phyloP scores from a whole-genome alignment of 768 basidiomycete species.

The Lactifluus subvellereus region DNA sequence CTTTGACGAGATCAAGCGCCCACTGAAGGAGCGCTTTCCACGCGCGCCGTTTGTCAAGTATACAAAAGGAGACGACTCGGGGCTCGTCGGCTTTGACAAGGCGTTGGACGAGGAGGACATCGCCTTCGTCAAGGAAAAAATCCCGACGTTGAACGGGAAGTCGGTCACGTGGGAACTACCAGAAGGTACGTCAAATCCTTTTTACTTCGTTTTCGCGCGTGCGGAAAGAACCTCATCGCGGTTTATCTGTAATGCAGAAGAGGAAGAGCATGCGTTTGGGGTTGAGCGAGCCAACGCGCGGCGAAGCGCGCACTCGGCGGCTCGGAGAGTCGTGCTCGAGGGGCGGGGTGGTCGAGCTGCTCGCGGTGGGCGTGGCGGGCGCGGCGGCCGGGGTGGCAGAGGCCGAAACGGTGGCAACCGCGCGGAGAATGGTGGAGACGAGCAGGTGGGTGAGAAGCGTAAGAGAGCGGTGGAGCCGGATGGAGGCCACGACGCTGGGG shows the following conservation, averaged over 20 bases:
- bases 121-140: slow-evolving; percentile 55
- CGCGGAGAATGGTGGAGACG: slow-evolving; percentile 32
- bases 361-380: slow-evolving; percentile 30
- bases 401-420: slow-evolving; percentile 23
- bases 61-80: slow-evolving; percentile 40
- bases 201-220: neutral
- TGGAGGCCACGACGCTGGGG: slow-evolving; percentile 63
- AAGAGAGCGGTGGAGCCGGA: slow-evolving; percentile 75
- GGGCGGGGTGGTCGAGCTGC: slow-evolving; percentile 42
- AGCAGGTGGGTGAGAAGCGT: slow-evolving; percentile 62
- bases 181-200: slow-evolving; percentile 40
- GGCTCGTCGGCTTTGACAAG: slow-evolving; percentile 55
- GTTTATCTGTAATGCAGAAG: slow-evolving; percentile 40
- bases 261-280: slow-evolving; percentile 66
- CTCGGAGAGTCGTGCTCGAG: slow-evolving; percentile 31
- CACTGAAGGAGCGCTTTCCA: slow-evolving; percentile 43
- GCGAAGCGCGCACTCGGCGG: slow-evolving; percentile 43
- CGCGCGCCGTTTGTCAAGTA: slow-evolving; percentile 46
- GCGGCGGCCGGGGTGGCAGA: slow-evolving; percentile 25
- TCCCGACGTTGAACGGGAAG: slow-evolving; percentile 60
- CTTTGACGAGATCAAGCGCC: slow-evolving; percentile 57
- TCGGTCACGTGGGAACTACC: slow-evolving; percentile 60
- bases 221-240: neutral
- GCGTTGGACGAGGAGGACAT: slow-evolving; percentile 67
- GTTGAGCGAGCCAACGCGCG: slow-evolving; percentile 67